phyloP scores from a whole-genome alignment of 163 green algal genomes.

The Chloromonas sp. region DNA sequence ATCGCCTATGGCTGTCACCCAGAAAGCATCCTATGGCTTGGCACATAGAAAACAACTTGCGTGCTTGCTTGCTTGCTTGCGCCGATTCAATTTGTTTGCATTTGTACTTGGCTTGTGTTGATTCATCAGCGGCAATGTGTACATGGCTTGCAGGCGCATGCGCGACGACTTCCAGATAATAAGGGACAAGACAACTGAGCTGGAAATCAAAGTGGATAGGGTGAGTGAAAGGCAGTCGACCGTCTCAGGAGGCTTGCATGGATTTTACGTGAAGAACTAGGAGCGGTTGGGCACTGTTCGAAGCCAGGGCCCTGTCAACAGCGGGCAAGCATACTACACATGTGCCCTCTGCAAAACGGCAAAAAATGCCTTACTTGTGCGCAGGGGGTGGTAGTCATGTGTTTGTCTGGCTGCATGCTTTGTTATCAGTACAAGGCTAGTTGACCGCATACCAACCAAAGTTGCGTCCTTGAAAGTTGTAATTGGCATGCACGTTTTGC shows the following conservation, averaged over 20 bases:
- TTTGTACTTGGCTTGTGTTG: neutral
- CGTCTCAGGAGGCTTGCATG: neutral
- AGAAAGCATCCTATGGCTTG: too few relatives aligned
- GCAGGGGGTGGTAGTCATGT: neutral
- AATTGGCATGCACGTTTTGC: conserved; percentile 18
- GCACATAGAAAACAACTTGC: too few relatives aligned
- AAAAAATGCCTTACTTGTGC: neutral
- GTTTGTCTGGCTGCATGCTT: neutral
- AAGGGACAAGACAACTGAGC: conserved; percentile 77
- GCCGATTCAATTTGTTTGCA: neutral
- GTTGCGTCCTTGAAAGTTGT: conserved; percentile 1
- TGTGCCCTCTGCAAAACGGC: neutral
- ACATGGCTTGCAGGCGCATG: conserved; percentile 44
- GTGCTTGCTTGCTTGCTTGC: neutral
- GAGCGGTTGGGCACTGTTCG: too few relatives aligned
- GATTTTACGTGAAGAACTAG: too few relatives aligned
- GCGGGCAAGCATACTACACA: neutral
- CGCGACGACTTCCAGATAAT: conserved; percentile 81
- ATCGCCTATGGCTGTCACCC: too few relatives aligned
- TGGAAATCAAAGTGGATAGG: conserved; percentile 76
- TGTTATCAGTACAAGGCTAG: neutral
- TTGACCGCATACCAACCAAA: neutral
- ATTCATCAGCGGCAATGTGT: neutral
- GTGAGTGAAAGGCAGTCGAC: conserved; percentile 17
- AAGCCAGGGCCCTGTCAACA: neutral